phyloP scores from a whole-genome alignment of 2,329 filamentous ascomycete species.

The Paecilomyces fulvus region DNA sequence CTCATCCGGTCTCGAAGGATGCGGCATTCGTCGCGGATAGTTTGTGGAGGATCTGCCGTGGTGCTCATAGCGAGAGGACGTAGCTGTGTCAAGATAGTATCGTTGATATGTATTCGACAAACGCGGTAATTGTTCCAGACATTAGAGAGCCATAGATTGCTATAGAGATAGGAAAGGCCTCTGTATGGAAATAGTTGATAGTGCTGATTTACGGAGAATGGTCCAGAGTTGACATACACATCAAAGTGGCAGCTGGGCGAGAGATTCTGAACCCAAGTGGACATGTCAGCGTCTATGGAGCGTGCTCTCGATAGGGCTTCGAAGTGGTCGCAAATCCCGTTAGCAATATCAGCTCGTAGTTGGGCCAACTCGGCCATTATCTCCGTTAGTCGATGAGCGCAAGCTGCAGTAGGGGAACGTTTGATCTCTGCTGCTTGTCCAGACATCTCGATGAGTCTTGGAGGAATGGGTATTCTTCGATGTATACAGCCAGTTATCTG shows the following conservation, averaged over 20 bases:
- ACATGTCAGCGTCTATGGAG: background rate
- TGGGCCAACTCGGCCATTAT: conserved; percentile 22
- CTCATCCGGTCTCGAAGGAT: background rate
- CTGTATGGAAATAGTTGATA: background rate
- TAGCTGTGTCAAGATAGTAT: background rate
- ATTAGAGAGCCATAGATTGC: background rate
- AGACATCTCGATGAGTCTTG: conserved; percentile 23
- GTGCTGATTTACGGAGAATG: background rate
- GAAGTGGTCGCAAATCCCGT: background rate
- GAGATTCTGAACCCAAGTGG: background rate
- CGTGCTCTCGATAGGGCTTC: background rate
- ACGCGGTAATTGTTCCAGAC: background rate
- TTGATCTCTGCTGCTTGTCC: conserved; percentile 19
- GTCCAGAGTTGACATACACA: background rate
- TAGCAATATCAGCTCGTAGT: conserved; percentile 24
- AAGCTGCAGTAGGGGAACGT: conserved; percentile 12
- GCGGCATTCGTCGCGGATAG: background rate
- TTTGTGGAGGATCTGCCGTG: background rate
- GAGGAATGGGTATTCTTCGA: conserved; percentile 20
- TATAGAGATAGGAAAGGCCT: background rate
- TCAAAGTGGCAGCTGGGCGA: background rate
- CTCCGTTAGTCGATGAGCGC: conserved; percentile 21
- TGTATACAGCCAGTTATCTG: conserved; percentile 31
- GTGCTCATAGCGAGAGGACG: background rate
- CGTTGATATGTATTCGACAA: background rate